Percentiles rank a stretch among this genome's conserved stretches.
phyloP scores from a whole-genome alignment of 2,329 filamentous ascomycete species.

The Talaromyces albobiverticillius region DNA sequence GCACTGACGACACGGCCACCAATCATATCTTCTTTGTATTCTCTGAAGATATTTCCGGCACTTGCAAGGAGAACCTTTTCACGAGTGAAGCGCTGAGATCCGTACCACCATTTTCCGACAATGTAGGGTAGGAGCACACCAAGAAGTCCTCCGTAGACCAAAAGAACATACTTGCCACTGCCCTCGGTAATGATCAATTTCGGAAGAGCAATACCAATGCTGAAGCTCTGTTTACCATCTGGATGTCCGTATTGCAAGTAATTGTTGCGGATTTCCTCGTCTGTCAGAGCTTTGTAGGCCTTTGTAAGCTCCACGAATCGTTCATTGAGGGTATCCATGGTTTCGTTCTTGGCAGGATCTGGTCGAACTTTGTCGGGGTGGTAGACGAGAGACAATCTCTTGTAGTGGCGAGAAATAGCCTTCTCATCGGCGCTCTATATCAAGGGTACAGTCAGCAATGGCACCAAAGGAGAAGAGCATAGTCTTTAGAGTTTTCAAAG shows the following conservation, averaged over 20 bases:
- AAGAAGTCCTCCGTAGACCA: constrained; percentile 83
- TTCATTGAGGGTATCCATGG: constrained; percentile 76
- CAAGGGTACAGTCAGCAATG: constrained; percentile 8
- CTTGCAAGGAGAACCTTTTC: constrained; percentile 91
- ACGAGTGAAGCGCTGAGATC: constrained; percentile 86
- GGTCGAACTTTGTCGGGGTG: constrained; percentile 92
- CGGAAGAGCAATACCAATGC: constrained; percentile 93
- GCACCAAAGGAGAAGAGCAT: background rate
- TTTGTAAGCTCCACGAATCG: constrained; percentile 94
- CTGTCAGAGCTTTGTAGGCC: constrained; percentile 95
- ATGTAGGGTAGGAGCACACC: constrained; percentile 89
- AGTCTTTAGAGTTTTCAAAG: background rate
- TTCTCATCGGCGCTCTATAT: constrained; percentile 78
- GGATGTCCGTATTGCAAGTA: constrained; percentile 94
- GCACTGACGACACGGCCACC: constrained; percentile 76
- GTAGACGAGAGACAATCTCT: constrained; percentile 75
- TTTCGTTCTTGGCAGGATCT: constrained; percentile 84
- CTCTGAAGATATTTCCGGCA: constrained; percentile 89
- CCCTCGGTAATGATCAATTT: constrained; percentile 90
- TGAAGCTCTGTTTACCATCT: constrained; percentile 96
- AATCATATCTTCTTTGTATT: constrained; percentile 82
- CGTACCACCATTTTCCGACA: constrained; percentile 98
- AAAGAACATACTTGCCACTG: constrained; percentile 90
- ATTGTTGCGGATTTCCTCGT: constrained; percentile 96
- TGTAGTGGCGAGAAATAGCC: constrained; percentile 89